phyloP scores from a whole-genome alignment of 2,329 filamentous ascomycete genomes.

The Nannizziopsis barbatae region DNA sequence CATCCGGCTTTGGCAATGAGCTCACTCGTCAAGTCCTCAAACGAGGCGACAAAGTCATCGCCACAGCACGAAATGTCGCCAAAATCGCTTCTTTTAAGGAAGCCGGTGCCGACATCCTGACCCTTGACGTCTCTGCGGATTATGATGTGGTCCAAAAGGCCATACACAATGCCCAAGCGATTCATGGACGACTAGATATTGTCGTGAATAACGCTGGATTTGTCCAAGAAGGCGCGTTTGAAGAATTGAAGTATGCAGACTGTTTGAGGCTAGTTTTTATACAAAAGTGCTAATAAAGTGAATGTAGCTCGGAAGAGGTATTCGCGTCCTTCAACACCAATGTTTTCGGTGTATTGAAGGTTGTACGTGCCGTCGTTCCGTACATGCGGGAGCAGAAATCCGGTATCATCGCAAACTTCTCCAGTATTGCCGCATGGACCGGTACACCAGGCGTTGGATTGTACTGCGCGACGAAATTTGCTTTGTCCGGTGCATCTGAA shows the following conservation, averaged over 20 bases:
- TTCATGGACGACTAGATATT: slow-evolving; percentile 24
- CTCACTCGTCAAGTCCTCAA: slow-evolving; percentile 21
- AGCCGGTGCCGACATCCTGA: slow-evolving; percentile 20
- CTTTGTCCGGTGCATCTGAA: slow-evolving; percentile 20
- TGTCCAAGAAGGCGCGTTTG: slow-evolving; percentile 20
- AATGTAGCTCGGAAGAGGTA: slow-evolving; percentile 17
- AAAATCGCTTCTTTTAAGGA: slow-evolving; percentile 21
- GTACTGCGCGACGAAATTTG: slow-evolving; percentile 31
- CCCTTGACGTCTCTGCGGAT: slow-evolving; percentile 20
- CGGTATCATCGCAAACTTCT: slow-evolving; percentile 30
- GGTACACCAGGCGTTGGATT: slow-evolving; percentile 20
- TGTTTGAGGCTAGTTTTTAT: not conserved
- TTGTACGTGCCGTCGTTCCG: slow-evolving; percentile 29
- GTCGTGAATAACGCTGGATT: slow-evolving; percentile 29
- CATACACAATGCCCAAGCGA: slow-evolving; percentile 15
- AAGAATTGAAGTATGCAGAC: slow-evolving; percentile 20
- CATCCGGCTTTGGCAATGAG: slow-evolving; percentile 26
- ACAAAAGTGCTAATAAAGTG: slow-evolving; percentile 4
- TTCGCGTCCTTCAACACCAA: slow-evolving; percentile 29
- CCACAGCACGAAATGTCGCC: slow-evolving; percentile 24
- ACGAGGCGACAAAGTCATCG: slow-evolving; percentile 28
- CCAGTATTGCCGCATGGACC: slow-evolving; percentile 25
- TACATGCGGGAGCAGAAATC: slow-evolving; percentile 25
- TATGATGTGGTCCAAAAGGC: slow-evolving; percentile 17
- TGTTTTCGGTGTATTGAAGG: slow-evolving; percentile 29